Conservation (phyloP, 768 basidiomycete species). For the Naganishia onofrii region DNA sequence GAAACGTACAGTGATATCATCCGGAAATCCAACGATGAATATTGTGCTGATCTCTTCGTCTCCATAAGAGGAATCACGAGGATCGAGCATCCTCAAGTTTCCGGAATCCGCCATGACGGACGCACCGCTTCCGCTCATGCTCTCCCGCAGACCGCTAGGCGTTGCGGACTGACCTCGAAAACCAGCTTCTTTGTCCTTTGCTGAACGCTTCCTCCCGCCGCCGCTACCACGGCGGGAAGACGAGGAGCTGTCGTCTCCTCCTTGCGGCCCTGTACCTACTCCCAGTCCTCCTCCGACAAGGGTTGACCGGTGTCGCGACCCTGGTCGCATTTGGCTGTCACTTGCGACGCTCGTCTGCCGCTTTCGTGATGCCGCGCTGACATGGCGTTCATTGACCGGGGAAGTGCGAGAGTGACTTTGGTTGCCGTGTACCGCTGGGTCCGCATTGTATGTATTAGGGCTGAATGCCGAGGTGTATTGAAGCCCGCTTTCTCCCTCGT, state of each 20-base stretch:
- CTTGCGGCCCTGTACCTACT: not conserved
- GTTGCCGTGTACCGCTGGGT: not conserved
- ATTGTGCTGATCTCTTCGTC: slow-evolving; percentile 89
- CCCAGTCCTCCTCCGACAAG: not conserved
- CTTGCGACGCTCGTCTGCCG: not conserved
- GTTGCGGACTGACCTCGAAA: slow-evolving; percentile 14
- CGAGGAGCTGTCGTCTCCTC: slow-evolving; percentile 10
- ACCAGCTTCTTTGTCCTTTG: slow-evolving; percentile 6
- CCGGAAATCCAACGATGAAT: slow-evolving; percentile 97
- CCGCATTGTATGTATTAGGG: not conserved
- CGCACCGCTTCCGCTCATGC: slow-evolving; percentile 2
- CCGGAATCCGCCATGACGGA: slow-evolving; percentile 2
- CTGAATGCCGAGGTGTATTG: not conserved
- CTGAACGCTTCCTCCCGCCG: slow-evolving; percentile 1
- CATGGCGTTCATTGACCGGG: not conserved
- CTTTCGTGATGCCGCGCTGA: not conserved
- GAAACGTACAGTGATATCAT: slow-evolving; percentile 86
- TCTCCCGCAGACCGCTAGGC: slow-evolving; percentile 17
- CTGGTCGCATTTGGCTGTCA: not conserved
- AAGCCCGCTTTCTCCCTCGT: not conserved
- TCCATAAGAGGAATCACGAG: not conserved
- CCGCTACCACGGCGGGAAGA: slow-evolving; percentile 22
- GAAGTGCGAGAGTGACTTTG: slow-evolving; percentile 3
- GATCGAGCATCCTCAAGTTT: not conserved
- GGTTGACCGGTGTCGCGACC: slow-evolving; percentile 10